These are phyloP conservation scores for Telfairia occidentalis DNA, from an alignment of 331 rosid genomes.

Conservation along the genomic window DNA sequence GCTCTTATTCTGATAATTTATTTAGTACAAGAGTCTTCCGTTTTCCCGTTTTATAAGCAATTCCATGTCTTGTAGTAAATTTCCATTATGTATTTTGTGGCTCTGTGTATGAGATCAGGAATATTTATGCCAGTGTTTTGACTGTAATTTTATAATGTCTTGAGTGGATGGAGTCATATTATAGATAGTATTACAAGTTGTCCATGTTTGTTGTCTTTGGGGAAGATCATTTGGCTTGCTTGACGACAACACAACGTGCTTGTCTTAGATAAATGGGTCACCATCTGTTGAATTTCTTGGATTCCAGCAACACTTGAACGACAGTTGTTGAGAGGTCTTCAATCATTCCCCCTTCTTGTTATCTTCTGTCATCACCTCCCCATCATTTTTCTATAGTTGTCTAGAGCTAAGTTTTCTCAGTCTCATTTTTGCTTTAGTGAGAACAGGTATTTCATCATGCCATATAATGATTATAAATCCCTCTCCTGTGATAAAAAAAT, in stretches of 20 bases:
- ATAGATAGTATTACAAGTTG: background rate
- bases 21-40: background rate
- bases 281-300: background rate
- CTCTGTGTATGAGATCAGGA: background rate
- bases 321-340: background rate
- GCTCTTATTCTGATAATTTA: background rate
- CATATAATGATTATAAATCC: background rate
- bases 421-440: background rate
- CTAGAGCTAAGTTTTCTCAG: background rate
- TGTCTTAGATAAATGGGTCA: background rate
- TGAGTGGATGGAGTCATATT: background rate
- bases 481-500: background rate
- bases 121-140: background rate
- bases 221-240: background rate
- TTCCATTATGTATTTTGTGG: background rate
- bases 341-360: background rate
- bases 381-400: background rate
- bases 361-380: background rate
- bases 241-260: background rate
- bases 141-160: background rate
- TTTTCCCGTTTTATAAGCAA: background rate
- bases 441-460: background rate
- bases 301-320: background rate
- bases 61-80: constrained; percentile 1
- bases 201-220: background rate